Conservation (phyloP, 495 filamentous ascomycete species). For the Penicillium turbatum region DNA sequence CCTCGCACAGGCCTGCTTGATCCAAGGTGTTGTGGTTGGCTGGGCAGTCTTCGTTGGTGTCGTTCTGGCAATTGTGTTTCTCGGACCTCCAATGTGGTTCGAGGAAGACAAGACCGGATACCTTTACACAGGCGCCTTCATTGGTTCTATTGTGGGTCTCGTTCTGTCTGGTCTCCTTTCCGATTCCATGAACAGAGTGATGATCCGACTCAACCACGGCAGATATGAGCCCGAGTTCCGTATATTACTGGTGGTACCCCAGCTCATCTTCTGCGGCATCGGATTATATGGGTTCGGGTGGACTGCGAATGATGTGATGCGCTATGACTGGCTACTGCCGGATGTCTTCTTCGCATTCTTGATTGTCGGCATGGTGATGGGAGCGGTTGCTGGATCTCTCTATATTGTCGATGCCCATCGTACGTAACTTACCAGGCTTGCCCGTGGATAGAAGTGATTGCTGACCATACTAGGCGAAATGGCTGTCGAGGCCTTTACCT, state of each 20-base stretch:
- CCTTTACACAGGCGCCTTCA: conserved; percentile 80
- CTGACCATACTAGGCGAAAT: conserved; percentile 57
- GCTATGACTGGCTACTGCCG: conserved; percentile 68
- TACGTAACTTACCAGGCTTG: conserved; percentile 37
- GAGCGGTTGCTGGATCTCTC: conserved; percentile 78
- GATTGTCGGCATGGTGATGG: conserved; percentile 85
- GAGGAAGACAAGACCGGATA: conserved; percentile 80
- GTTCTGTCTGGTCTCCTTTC: conserved; percentile 65
- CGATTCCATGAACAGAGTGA: conserved; percentile 63
- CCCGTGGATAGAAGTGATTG: background rate
- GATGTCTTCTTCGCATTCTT: conserved; percentile 73
- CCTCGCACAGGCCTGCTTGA: conserved; percentile 62
- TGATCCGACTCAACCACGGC: conserved; percentile 73
- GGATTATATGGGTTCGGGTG: conserved; percentile 83
- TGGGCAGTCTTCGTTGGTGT: conserved; percentile 96
- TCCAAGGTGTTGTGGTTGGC: conserved; percentile 85
- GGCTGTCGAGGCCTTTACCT: conserved; percentile 86
- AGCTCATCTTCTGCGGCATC: conserved; percentile 70
- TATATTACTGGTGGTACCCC: conserved; percentile 73
- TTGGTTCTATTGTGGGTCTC: conserved; percentile 78
- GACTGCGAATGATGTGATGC: conserved; percentile 52
- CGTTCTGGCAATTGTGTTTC: conserved; percentile 76
- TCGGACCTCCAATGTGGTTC: conserved; percentile 76
- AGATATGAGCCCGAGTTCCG: conserved; percentile 91
- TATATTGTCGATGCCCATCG: conserved; percentile 94